Evolutionary conservation across 768 basidiomycete genomes (phyloP), one percentile per base, ranked within the genome.

Genomic region (Psilocybe sp.): DNA sequence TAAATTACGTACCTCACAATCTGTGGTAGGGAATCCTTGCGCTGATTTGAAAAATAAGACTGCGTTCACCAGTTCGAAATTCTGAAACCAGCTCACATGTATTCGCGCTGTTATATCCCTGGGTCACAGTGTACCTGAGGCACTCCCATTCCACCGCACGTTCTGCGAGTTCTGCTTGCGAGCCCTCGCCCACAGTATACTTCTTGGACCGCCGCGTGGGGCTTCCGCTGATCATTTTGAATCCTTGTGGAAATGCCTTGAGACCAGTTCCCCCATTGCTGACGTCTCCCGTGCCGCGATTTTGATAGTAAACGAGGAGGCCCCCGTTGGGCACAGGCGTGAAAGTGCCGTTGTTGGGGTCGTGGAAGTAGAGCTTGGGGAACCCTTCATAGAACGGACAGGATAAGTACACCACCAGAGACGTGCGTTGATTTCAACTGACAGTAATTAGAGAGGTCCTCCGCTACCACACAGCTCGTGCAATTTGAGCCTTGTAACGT

Each of bases 151-250:
- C 54, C 16, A 73, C 61, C 7, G 74, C 73, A 33, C 72, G 67
- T 44, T 75, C 72, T 3, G 61, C 58, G 23, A 76, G 55, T 46
- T 74, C 72, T 1, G 46, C 69, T 48, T 76, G 73, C n/a, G 71
- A 66, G 6, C 72, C 73, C 49, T 64, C 38, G 2, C 60, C 60
- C 2, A 53, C 53, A 5, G 61, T 54, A 47, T 65, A 70, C 71
- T 68, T 70, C 51, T 68, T 58, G 9, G 69, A 59, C 10, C 76
- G 68, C 41, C 68, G 56, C 7, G 56, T 52, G 2, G 72, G 70
- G 56, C 69, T 63, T 13, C 77, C 77, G 36, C 66, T 70, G 40
- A 78, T 52, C 73, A 75, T 74, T 49, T 62, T 67, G 51, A 76
- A 65, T 15, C 73, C 72, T 31, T 71, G 59, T 5, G 74, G 74